Evolutionary conservation across 805 yeast species (phyloP).

Genomic region (Cyberlindnera maclurae): DNA sequence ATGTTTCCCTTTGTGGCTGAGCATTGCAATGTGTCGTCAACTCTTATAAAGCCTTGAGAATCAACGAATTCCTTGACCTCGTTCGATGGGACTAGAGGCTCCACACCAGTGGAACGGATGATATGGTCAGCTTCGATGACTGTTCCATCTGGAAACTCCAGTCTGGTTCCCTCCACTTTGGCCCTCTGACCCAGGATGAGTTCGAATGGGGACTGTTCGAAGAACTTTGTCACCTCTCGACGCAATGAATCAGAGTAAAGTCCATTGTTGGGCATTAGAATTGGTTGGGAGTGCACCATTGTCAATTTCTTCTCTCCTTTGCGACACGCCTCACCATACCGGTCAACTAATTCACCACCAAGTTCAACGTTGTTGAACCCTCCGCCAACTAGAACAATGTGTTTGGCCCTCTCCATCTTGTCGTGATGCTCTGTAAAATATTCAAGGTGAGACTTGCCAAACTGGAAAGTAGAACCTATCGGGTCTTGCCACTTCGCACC

Average conservation of each 20-base stretch:
- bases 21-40: conserved; percentile 8
- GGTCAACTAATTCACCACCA: conserved; percentile 22
- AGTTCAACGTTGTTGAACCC: conserved; percentile 25
- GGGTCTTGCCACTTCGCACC: conserved; percentile 27
- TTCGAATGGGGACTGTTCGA: conserved; percentile 5
- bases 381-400: conserved; percentile 25
- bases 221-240: conserved; percentile 6
- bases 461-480: conserved; percentile 12
- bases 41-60: conserved; percentile 6
- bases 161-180: conserved; percentile 1
- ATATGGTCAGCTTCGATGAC: conserved; percentile 6
- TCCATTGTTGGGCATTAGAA: conserved; percentile 11
- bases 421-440: conserved; percentile 13
- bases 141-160: not conserved
- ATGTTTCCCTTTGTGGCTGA: conserved; percentile 9
- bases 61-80: not conserved
- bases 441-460: conserved; percentile 11
- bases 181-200: conserved; percentile 8
- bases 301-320: conserved; percentile 19
- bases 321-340: conserved; percentile 11
- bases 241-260: conserved; percentile 8
- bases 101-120: conserved; percentile 5
- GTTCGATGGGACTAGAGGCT: conserved; percentile 10
- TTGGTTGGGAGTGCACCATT: conserved; percentile 18
- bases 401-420: conserved; percentile 17